Base-by-base conservation (phyloP, 2,329 filamentous ascomycete genomes). In the Alternaria sp. region DNA sequence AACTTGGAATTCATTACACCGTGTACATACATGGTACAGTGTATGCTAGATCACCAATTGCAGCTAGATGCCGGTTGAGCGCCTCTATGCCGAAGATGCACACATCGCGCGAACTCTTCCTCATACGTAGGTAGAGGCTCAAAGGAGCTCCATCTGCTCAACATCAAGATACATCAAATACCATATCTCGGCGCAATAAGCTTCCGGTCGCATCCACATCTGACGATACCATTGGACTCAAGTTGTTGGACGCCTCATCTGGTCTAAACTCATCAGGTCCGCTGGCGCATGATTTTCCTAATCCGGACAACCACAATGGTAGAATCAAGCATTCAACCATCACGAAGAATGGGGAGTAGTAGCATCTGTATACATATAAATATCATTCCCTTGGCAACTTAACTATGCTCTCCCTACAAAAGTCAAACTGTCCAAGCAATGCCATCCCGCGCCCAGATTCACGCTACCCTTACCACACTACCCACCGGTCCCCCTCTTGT, bases 401-500 rank as follows among this genome's bases (percentile, higher is more conserved):
- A 36, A 12, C 18, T 12, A 36, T 16, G 4, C 14, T 49, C 12
- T 25, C 18, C 30, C 22, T 49, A 20, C 30, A 12, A 25, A 1
- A 34, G 9, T 34, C 30, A 10, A 16, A 7, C 8, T 8, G 11
- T 10, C 49, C n/a, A 25, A 27, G 11, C 49, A 41, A 52, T 41
- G 32, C 51, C 56, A 25, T 30, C 56, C 16, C 48, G 27, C 16
- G 45, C 45, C 18, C 12, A 41, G 27, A 58, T 41, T 12, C 70
- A 49, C 18, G 41, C 57, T 27, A 63, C 54, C 32, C 65, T 69
- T 48, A 52, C 66, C 45, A 46, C 59, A 28, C 60, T 73, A 9
- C 56, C 69, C 22, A 51, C 59, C 46, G 68, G 62, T 14, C 45
- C 54, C n/a, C 67, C 71, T 4, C 63, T 73, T 12, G 70, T 74